Evolutionary conservation across 2,329 filamentous ascomycete genomes (phyloP).

Genomic region (Pseudogymnoascus sp.): DNA sequence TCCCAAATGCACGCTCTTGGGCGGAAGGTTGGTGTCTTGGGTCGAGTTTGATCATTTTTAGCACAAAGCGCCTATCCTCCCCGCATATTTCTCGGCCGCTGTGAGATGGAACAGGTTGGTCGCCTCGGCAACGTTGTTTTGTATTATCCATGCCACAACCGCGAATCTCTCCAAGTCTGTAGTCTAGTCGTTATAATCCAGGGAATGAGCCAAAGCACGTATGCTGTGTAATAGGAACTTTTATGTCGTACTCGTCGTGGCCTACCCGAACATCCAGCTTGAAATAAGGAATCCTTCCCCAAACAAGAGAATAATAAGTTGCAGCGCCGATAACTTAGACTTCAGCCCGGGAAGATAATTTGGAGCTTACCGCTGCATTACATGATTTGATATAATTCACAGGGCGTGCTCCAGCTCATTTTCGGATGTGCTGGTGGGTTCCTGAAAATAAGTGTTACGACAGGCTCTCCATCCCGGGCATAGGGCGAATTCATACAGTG

Average conservation of each 20-base stretch:
- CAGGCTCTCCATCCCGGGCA: not conserved
- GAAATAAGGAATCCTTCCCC: not conserved
- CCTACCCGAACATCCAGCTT: not conserved
- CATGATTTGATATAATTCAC: not conserved
- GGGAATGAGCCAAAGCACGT: not conserved
- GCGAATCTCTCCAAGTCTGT: not conserved
- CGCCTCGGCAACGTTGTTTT: conserved; percentile 1
- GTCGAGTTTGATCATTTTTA: not conserved
- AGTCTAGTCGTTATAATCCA: not conserved
- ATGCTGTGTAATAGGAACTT: not conserved
- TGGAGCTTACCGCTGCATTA: not conserved
- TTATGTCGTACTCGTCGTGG: not conserved
- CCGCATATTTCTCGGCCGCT: not conserved
- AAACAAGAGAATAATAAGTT: not conserved
- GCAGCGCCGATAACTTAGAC: not conserved
- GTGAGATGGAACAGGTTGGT: not conserved
- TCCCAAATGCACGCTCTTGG: not conserved
- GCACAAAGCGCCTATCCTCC: not conserved
- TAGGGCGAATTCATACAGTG: not conserved
- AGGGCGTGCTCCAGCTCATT: not conserved
- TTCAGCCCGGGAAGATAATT: not conserved
- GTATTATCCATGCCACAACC: not conserved
- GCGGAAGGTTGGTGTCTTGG: not conserved
- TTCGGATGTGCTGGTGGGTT: not conserved
- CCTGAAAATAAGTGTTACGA: not conserved